Evolutionary conservation across 768 basidiomycete species (phyloP), one percentile per base, ranked within the genome.

Genomic region (Trametes gibbosa): DNA sequence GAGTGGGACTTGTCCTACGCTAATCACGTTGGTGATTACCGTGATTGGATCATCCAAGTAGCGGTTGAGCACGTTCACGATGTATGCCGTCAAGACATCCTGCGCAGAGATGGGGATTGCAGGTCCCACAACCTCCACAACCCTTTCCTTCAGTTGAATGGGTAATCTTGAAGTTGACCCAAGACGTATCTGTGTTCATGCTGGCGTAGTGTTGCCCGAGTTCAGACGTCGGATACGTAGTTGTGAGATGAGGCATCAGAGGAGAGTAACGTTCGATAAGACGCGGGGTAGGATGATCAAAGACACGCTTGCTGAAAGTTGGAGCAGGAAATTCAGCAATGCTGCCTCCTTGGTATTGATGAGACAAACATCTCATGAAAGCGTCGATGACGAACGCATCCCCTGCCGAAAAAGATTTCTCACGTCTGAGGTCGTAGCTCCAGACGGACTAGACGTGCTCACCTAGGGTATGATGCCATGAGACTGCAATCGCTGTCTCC

Each of bases 401-500:
- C 9, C 74, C 74, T 73, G 40, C 23, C 12, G 21, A 23, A 24
- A 35, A 40, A 49, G 13, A 21, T n/a, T 56, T 16, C 50, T 25
- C 65, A 19, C n/a, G n/a, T n/a, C n/a, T n/a, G n/a, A 50, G 10
- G n/a, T 7, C 4, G 6, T 9, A 12, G 16, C 17, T 21, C 6
- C 2, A 25, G 29, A 7, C 14, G 7, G 8, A 17, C 8, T 25
- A 14, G 8, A 2, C 65, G 41, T 35, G 25, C 56, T 21, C 55
- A 73, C 73, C 74, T 10, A 74, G 69, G 10, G 66, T 64, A 43
- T 75, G 74, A 43, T 75, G 66, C 74, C 73, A 75, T 2, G 70
- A 68, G n/a, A 75, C 60, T 19, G 70, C 74, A 34, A 74, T 63
- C 29, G 65, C 64, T 0, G 72, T 75, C 53, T 72, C 65, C 1